These are phyloP conservation scores for Xerophyta viscosa DNA, from an alignment of 106 monocot genomes.

Conservation along the genomic window DNA sequence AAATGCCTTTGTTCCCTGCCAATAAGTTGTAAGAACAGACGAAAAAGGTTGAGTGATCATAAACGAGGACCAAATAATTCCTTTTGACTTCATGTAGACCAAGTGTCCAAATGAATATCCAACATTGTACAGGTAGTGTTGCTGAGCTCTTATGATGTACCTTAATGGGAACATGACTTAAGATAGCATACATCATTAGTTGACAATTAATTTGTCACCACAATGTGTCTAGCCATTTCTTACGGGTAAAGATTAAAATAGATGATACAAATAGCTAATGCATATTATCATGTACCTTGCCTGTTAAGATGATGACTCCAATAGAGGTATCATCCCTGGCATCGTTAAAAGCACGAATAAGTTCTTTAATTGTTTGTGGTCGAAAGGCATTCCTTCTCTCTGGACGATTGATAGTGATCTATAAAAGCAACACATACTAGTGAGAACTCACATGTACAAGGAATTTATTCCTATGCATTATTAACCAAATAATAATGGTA, in stretches of 20 bases:
- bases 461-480: not conserved
- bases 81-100: not conserved
- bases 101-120: too few relatives aligned
- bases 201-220: too few relatives aligned
- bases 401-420: conserved; percentile 91
- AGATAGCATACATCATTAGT: too few relatives aligned
- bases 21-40: not conserved
- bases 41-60: not conserved
- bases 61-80: too few relatives aligned
- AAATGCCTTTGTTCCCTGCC: conserved; percentile 71
- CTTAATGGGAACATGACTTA: too few relatives aligned
- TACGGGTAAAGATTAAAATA: not conserved
- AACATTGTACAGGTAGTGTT: too few relatives aligned
- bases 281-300: conserved; percentile 39
- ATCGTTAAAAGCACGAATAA: conserved; percentile 78
- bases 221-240: too few relatives aligned
- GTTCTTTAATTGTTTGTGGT: conserved; percentile 81
- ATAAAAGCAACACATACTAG: conserved; percentile 1
- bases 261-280: not conserved
- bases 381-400: conserved; percentile 90
- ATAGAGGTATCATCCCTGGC: conserved; percentile 84
- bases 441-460: not conserved
- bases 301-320: conserved; percentile 78
- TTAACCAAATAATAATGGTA: not conserved
- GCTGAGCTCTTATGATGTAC: too few relatives aligned